Percentiles rank a stretch among this genome's conserved stretches.
Conservation (phyloP, 148 eudicot genomes). For the Agrostemma githago region DNA sequence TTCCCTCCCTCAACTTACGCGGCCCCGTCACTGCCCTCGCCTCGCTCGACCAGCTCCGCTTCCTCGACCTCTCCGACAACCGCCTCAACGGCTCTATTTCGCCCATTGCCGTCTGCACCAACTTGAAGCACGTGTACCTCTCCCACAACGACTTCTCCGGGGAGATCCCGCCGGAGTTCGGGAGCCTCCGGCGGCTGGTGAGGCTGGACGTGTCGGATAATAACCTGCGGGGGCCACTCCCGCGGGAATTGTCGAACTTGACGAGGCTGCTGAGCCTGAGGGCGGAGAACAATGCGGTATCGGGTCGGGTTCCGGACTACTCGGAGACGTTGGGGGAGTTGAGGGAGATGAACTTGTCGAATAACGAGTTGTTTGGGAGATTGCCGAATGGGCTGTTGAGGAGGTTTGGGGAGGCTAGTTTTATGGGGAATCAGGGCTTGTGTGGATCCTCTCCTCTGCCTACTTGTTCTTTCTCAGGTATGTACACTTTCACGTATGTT, state of each 20-base stretch:
- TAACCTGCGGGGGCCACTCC: constrained; percentile 61
- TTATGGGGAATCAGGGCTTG: constrained; percentile 63
- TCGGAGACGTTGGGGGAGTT: constrained; percentile 35
- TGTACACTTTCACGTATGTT: background rate
- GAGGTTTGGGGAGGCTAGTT: constrained; percentile 43
- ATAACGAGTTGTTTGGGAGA: constrained; percentile 58
- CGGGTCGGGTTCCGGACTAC: constrained; percentile 48
- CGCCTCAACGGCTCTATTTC: constrained; percentile 74
- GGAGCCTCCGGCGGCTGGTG: constrained; percentile 44
- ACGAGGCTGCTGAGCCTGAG: constrained; percentile 54
- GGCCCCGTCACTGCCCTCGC: constrained; percentile 64
- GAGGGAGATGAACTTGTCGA: constrained; percentile 51
- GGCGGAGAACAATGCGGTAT: constrained; percentile 62
- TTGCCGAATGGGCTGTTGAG: constrained; percentile 30
- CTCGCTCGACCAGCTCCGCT: constrained; percentile 66
- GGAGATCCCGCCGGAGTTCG: constrained; percentile 40
- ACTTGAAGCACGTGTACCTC: constrained; percentile 66
- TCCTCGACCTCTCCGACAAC: constrained; percentile 67
- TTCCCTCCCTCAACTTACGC: constrained; percentile 68
- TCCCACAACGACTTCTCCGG: constrained; percentile 76
- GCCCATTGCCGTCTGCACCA: constrained; percentile 39
- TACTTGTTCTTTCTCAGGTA: constrained; percentile 38
- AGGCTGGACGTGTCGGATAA: constrained; percentile 73
- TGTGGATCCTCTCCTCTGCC: constrained; percentile 57
- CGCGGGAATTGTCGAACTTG: constrained; percentile 36